Evolutionary conservation across 192 early-diverging fungal species (phyloP), one percentile per base, ranked within the genome.

Genomic region (Funneliformis geosporum): DNA sequence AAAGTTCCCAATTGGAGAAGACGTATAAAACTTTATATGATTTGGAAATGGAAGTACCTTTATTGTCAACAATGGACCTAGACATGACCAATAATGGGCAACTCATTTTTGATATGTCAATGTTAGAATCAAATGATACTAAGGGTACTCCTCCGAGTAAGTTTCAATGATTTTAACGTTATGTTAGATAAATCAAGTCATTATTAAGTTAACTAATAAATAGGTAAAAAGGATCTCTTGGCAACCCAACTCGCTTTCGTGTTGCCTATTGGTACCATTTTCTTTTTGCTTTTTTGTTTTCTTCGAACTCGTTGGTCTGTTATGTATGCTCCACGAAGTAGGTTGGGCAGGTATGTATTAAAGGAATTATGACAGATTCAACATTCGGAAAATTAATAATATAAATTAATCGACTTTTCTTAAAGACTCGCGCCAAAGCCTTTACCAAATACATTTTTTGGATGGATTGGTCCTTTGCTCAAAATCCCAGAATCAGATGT

Each of bases 401-500:
- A 7, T 12, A 16, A 33, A 42, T 76, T 67, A 14, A 42, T 65
- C 46, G 27, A 71, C 16, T 11, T 59, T n/a, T 72, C 8, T 38
- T 60, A 62, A 28, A 90, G 89, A 71, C 82, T 87, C 69, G 84
- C 84, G 11, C 89, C 89, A 8, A 76, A 82, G 0, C 40, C 59
- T 38, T 75, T 90, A 3, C 84, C 85, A 1, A 23, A 75, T 44
- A 76, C 80, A 25, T 86, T 87, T 62, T 87, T 90, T 77, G 87
- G 85, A 33, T 90, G 89, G 89, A 84, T 90, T 68, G 59, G 80
- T 5, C 84, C 87, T 38, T 74, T 90, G 65, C n/a, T 87, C 1
- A 66, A 76, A 27, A 86, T 87, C 10, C 71, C 83, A 18, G 82
- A 90, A 73, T 60, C 81, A 0, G 86, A 82, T 28, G 55, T 90